Base-by-base conservation (phyloP, 352 stramenopile genomes). In the Globisporangium uncinulatum region DNA sequence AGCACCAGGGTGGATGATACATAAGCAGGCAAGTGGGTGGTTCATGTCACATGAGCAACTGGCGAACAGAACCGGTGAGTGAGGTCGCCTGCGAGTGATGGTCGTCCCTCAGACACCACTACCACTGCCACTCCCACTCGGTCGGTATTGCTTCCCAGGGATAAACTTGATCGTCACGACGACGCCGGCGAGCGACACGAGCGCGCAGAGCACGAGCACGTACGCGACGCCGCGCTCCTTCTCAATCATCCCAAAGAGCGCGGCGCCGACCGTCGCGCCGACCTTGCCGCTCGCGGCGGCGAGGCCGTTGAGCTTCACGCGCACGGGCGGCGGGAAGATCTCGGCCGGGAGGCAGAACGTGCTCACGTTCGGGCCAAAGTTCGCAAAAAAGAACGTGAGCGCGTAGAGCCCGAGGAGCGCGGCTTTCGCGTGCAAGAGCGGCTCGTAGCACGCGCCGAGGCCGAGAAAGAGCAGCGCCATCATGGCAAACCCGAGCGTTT, bases 261-360 rank as follows among this genome's bases (percentile, higher is more conserved):
- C 77, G 6, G 80, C 80, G 11, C 70, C 74, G 29, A 91, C 67
- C 4, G 83, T 74, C 2, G 91, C 89, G n/a, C 91, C 89, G 4
- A 84, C 62, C 61, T 98, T 98, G 45, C 89, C 91, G 51, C 67
- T 65, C 3, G 86, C 84, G 13, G 91, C 91, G 10, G 87, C 95
- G 58, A 97, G 83, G 14, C 89, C 89, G 67, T 97, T 87, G 59
- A 86, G 94, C 37, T 84, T 85, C 21, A 80, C 91, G 15, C 89
- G 77, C 61, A 96, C 89, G 46, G 90, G 74, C 8, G 89, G 97
- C 7, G 76, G 76, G 59, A 76, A 83, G 55, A 96, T 89, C 67
- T 97, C 91, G 0, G 89, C 87, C 0, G 89, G 88, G 69, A 97
- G 79, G 17, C 97, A 79, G 67, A 96, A 96, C 6, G 86, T 96